Base-by-base conservation (phyloP, 2,329 filamentous ascomycete species). In the Fusarium caatingaense region DNA sequence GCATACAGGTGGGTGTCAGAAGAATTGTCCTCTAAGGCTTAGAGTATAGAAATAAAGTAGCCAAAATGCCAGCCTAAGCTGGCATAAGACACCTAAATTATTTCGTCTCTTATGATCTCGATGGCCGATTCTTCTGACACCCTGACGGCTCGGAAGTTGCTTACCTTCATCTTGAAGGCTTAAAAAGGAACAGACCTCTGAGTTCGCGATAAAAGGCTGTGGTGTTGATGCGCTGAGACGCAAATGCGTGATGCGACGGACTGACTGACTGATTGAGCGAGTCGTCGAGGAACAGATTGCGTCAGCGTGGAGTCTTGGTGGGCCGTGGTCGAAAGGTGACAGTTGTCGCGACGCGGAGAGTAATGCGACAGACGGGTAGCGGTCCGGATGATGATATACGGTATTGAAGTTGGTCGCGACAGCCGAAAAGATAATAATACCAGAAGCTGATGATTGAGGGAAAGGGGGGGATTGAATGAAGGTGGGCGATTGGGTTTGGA, bases 141-240 rank as follows among this genome's bases (percentile, higher is more conserved):
- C 27, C 27, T 27, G 27, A 27, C 27, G 40, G 37, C 8, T 27
- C 28, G 21, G 27, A 25, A 45, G 49, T 60, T 59, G 54, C 79
- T 57, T 69, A 80, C 80, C 77, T 82, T 82, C 81, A 82, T 82
- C 30, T 74, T 79, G 69, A 50, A 66, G 58, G 56, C 23, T 44
- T n/a, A 41, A 45, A 51, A 48, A 56, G 49, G 37, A 57, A 49
- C 50, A 27, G 44, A 18, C 32, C 41, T 55, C 40, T 47, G 34
- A 20, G 46, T 23, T 42, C 46, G 57, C 41, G 48, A 54, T 57
- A 47, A 42, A 55, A 42, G 34, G 50, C 23, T 37, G 49, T 50
- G 51, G 32, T 60, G 55, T 48, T 46, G 69, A 56, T 66, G 45
- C 56, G 47, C 40, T 60, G 50, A 37, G 30, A 37, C 21, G 60